Evolutionary conservation across 2,329 filamentous ascomycete genomes (phyloP), one percentile per base, ranked within the genome.

Genomic region (Xylariaceae sp.): DNA sequence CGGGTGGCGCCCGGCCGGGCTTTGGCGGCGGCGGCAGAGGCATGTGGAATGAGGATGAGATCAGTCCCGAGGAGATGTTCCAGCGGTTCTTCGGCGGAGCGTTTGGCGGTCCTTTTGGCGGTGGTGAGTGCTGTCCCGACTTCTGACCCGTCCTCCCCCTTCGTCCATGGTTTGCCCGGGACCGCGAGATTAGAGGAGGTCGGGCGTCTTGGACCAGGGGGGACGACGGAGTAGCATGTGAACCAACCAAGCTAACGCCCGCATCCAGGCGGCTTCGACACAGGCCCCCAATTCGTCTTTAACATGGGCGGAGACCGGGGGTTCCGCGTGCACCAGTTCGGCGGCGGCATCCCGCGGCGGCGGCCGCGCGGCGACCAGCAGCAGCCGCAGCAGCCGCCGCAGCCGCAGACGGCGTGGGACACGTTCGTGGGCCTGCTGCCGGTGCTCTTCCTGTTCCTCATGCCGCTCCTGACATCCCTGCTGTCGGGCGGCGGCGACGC

Each of bases 61-160:
- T 98, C 49, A 94, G 84, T 35, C 89, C 92, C 0, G 92, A 98
- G 60, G 92, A 98, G 61, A 76, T 98, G 69, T 98, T 98, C 65
- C 81, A 90, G 56, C 78, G 90, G 43, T 98, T 98, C 72, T 98
- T 98, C 66, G 86, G 86, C 30, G 88, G 84, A 26, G 80, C 71
- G 7, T 61, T 61, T 50, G 73, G 82, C 38, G 78, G 78, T 33
- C 72, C 75, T 12, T 80, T 85, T 53, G 82, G 83, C 64, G 75
- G 63, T 59, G 82, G 83, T 66, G 74, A 31, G 6, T 9, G 14
- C 12, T 12, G 18, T 17, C n/a, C 28, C 22, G 25, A n/a, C n/a
- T n/a, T n/a, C n/a, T n/a, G n/a, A n/a, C n/a, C n/a, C n/a, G n/a
- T n/a, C n/a, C n/a, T n/a, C n/a, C n/a, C n/a, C n/a, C n/a, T n/a